Percentiles rank a stretch among this genome's conserved stretches.
These are phyloP conservation scores for Amanita muscaria DNA, from an alignment of 768 basidiomycete species.

Conservation along the genomic window DNA sequence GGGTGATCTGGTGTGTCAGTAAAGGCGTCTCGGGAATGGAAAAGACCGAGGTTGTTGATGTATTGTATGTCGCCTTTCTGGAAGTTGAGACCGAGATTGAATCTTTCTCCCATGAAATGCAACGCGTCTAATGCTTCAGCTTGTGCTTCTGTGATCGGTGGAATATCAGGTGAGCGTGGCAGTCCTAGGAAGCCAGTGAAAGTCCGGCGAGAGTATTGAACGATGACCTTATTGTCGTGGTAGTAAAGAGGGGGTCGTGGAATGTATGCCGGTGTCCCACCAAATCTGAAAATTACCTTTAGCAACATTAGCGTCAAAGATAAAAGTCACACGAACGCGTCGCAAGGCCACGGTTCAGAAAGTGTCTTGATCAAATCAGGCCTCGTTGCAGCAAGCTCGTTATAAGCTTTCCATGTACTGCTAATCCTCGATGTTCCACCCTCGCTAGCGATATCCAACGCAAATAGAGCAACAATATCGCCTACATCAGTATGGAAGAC, in stretches of 20 bases:
- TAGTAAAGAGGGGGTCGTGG: slow-evolving; percentile 32
- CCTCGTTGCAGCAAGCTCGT: slow-evolving; percentile 36
- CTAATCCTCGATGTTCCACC: slow-evolving; percentile 38
- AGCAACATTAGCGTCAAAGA: not conserved
- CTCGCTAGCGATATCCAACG: slow-evolving; percentile 32
- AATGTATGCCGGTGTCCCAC: slow-evolving; percentile 26
- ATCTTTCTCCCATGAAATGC: slow-evolving; percentile 36
- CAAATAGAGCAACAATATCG: slow-evolving; percentile 35
- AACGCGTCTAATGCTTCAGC: slow-evolving; percentile 39
- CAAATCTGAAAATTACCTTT: slow-evolving; percentile 23
- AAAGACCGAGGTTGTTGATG: slow-evolving; percentile 35
- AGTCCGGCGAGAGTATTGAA: slow-evolving; percentile 36
- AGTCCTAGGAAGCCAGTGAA: slow-evolving; percentile 34
- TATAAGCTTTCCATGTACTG: slow-evolving; percentile 35
- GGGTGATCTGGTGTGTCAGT: slow-evolving; percentile 31
- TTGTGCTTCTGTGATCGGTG: slow-evolving; percentile 40
- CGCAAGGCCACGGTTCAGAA: slow-evolving; percentile 35
- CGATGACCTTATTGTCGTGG: slow-evolving; percentile 30
- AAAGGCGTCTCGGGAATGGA: slow-evolving; percentile 38
- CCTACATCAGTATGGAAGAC: slow-evolving; percentile 43
- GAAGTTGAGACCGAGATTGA: slow-evolving; percentile 34
- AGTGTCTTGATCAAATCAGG: slow-evolving; percentile 35
- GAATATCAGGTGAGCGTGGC: slow-evolving; percentile 28
- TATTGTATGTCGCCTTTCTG: slow-evolving; percentile 43
- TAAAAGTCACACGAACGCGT: slow-evolving; percentile 21